Evolutionary conservation across 192 early-diverging fungal species (phyloP).

Genomic region (Backusella luteola): DNA sequence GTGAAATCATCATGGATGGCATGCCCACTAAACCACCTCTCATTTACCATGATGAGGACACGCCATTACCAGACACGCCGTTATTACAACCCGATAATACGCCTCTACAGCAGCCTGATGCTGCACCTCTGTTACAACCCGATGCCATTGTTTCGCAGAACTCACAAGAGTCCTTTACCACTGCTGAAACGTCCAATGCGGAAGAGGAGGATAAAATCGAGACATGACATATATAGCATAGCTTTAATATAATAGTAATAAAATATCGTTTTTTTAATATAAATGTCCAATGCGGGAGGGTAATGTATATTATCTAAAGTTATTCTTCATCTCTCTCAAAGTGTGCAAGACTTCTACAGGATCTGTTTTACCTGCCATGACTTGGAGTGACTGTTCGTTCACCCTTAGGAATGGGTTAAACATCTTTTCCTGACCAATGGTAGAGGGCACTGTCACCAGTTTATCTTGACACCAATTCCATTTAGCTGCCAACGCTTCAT

Average conservation of each 20-base stretch:
- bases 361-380: constrained; percentile 56
- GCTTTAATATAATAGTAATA: neutral
- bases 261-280: neutral
- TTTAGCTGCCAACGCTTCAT: constrained; percentile 64
- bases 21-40: neutral
- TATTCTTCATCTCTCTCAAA: constrained; percentile 82
- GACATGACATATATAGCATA: neutral
- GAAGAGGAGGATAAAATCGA: neutral
- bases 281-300: neutral
- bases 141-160: neutral
- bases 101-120: neutral
- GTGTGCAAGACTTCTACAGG: constrained; percentile 76
- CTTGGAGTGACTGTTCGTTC: constrained; percentile 57
- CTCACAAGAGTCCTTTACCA: neutral
- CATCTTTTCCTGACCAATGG: constrained; percentile 81
- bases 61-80: no score
- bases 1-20: neutral
- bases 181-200: neutral
- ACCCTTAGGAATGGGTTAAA: constrained; percentile 93
- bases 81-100: neutral
- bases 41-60: neutral
- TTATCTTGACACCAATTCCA: constrained; percentile 57
- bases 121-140: neutral
- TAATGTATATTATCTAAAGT: constrained; percentile 2
- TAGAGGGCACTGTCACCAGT: constrained; percentile 70